Evolutionary conservation across 2,329 filamentous ascomycete species (phyloP), one percentile per base, ranked within the genome.

Genomic region (Byssothecium circinans): DNA sequence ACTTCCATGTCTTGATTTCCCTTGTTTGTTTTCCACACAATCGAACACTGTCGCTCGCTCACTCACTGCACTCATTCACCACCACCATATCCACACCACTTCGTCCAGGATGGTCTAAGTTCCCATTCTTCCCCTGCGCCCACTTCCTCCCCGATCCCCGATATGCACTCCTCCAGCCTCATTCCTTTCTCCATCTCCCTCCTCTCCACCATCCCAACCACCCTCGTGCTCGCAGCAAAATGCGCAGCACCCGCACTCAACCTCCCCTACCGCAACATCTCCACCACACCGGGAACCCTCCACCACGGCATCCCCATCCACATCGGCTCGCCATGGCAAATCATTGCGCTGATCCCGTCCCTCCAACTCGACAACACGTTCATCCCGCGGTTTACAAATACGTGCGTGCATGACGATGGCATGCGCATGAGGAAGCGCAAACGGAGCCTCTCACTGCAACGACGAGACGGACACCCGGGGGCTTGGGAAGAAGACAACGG

Each of bases 341-440:
- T 40, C 12, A 25, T 58, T 27, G 55, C 50, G 2, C 49, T 60
- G 8, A 51, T 46, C 8, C 57, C 54, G 2, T 51, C 46, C 4
- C 49, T 60, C 4, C 50, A 53, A 29, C 48, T 57, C 41, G 54
- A 56, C 25, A 53, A 47, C 19, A 46, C 54, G 1, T 60, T 60
- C 39, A 39, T 60, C 12, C 56, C 56, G 23, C 54, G 54, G 2
- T 60, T 46, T 37, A 52, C 50, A 6, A 54, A 54, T 22, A 50
- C 48, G 8, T 60, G 56, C 45, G 19, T 57, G 2, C 48, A 54
- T n/a, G 33, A 39, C 20, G 42, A 19, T 10, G 49, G n/a, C 8
- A 22, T 33, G 32, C 18, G 32, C 2, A 23, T 41, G 27, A 34
- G 35, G 11, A 39, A 22, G 12, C 36, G 14, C 29, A 49, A 25